Conservation (phyloP, 1,284 basidiomycete species). For the Phylloboletellus chloephorus region DNA sequence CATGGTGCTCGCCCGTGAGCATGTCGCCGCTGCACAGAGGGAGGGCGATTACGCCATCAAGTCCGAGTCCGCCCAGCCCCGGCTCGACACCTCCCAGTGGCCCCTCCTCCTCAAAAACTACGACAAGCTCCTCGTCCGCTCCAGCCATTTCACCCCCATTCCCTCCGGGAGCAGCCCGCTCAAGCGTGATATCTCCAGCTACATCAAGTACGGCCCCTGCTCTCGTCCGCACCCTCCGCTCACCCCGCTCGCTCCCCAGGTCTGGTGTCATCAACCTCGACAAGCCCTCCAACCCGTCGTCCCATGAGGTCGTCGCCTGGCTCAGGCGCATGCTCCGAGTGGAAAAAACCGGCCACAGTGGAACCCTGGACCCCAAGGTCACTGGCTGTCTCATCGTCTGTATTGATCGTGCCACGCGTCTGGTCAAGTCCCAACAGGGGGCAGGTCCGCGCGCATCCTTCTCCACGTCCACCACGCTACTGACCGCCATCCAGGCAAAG, state of each 20-base stretch:
- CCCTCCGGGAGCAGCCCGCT: slow-evolving; percentile 86
- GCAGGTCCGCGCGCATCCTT: slow-evolving; percentile 55
- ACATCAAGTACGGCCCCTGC: slow-evolving; percentile 69
- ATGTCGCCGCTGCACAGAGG: slow-evolving; percentile 67
- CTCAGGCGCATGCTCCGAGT: slow-evolving; percentile 91
- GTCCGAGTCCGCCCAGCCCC: slow-evolving; percentile 66
- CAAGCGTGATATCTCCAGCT: slow-evolving; percentile 86
- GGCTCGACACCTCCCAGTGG: slow-evolving; percentile 95
- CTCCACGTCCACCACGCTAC: slow-evolving; percentile 3
- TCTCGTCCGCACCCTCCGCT: slow-evolving; percentile 9
- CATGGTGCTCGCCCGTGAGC: slow-evolving; percentile 51
- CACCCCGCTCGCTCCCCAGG: slow-evolving; percentile 36
- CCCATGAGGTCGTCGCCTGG: slow-evolving; percentile 99
- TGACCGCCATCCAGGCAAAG: slow-evolving; percentile 66
- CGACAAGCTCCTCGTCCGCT: slow-evolving; percentile 91
- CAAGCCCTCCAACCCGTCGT: slow-evolving; percentile 99
- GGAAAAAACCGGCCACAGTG: slow-evolving; percentile 98
- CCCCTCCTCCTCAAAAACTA: slow-evolving; percentile 98
- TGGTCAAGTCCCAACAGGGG: slow-evolving; percentile 99
- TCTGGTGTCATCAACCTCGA: slow-evolving; percentile 99
- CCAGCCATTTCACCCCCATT: slow-evolving; percentile 97
- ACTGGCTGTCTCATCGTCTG: slow-evolving; percentile 99
- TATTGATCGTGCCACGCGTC: slow-evolving; percentile 97
- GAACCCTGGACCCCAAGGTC: slow-evolving; percentile 98
- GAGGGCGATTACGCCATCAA: slow-evolving; percentile 82